Evolutionary conservation across 1,139 yeast species (phyloP), one percentile per base, ranked within the genome.

Genomic region (Debaryomycetaceae sp.): DNA sequence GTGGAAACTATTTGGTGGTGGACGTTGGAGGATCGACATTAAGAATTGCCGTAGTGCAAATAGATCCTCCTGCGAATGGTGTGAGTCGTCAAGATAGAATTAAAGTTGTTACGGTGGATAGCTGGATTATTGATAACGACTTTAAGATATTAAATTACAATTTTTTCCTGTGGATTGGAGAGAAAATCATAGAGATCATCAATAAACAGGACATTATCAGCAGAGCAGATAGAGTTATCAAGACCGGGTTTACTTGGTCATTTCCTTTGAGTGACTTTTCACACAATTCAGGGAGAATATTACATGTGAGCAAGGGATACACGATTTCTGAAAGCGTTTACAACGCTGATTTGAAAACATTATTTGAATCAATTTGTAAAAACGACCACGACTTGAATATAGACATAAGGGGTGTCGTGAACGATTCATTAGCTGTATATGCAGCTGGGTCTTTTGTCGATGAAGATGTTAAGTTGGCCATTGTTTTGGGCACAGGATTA

Each of bases 11-110:
- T 44, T 58, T 78, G 46, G 75, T 70, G 29, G 63, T 78, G 22
- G 83, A 78, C 49, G 56, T 78, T 41, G 83, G 83, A 6, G 83
- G 83, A 1, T 70, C 79, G 5, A 77, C 81, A 2, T 58, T 77
- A 34, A 60, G 81, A 34, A 61, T 75, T 5, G 70, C 78, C 1
- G 65, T 73, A n/a, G 61, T 77, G n/a, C 55, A 61, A 30, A 67
- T 71, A 31, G 60, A 53, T 6, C 45, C 55, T 4, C 51, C 53
- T 7, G 18, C 50, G 16, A 35, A 34, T 8, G 44, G 44, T 8
- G 32, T 42, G 19, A 53, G 48, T 33, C 49, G 63, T 33, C 37
- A 50, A 5, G 42, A 50, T 16, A 49, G 70, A 14, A 55, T 67
- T 18, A 48, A 58, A 9, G 56, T 67, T 17, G 49, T 73, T n/a